phyloP scores from a whole-genome alignment of 768 basidiomycete species.

The Tricholoma hemisulphureum region DNA sequence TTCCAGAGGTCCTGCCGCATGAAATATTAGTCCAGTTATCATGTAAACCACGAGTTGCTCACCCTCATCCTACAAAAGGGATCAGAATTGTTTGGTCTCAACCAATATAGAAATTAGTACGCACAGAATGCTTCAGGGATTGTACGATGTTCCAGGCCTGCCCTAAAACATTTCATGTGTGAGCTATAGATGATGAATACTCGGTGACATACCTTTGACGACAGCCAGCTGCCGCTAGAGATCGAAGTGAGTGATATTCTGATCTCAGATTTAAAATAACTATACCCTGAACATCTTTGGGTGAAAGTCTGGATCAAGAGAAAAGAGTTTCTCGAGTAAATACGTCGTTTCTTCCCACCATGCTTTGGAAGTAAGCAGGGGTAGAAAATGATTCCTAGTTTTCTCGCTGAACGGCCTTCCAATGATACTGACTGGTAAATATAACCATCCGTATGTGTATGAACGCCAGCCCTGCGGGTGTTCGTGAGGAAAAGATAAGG shows the following conservation, averaged over 20 bases:
- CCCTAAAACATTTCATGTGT: constrained; percentile 32
- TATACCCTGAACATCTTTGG: constrained; percentile 84
- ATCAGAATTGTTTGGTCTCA: background rate
- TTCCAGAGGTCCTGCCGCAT: constrained; percentile 73
- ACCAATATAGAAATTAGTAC: constrained; percentile 24
- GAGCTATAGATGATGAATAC: background rate
- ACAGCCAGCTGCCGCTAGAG: constrained; percentile 82
- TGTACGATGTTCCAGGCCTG: constrained; percentile 91
- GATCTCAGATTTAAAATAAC: constrained; percentile 5
- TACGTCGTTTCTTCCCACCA: constrained; percentile 93
- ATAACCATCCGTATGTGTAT: constrained; percentile 88
- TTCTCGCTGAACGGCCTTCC: constrained; percentile 83
- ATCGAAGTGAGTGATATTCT: constrained; percentile 3
- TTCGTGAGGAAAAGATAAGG: constrained; percentile 87
- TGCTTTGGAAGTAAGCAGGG: constrained; percentile 73
- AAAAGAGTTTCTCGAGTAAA: constrained; percentile 73
- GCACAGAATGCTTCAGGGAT: constrained; percentile 71
- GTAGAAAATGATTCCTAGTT: constrained; percentile 79
- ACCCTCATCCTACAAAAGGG: constrained; percentile 67
- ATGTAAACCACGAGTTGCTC: constrained; percentile 5
- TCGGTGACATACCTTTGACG: constrained; percentile 57
- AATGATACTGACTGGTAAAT: constrained; percentile 80
- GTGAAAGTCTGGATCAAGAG: constrained; percentile 82
- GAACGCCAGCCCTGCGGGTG: constrained; percentile 79
- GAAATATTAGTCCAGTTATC: background rate